Conservation (phyloP, 805 yeast species). For the Metschnikowia koreensis region DNA sequence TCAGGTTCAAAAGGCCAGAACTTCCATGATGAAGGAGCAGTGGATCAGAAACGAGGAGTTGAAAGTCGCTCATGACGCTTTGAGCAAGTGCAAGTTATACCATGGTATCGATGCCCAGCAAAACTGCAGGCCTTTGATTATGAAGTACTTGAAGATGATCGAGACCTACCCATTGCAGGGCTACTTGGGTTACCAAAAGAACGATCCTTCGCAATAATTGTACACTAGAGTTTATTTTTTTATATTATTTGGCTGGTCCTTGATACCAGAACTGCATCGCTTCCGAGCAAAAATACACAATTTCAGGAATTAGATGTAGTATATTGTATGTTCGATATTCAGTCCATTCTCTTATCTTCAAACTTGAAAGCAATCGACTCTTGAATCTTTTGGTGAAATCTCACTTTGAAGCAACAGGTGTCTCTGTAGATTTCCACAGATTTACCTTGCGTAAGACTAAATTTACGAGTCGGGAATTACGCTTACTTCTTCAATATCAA, state of each 20-base stretch:
- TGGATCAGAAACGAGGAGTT: conserved; percentile 69
- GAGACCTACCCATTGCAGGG: conserved; percentile 70
- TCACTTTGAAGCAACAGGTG: no score
- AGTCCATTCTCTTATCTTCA: no score
- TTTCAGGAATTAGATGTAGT: neutral
- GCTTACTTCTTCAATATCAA: no score
- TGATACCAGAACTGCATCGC: conserved; percentile 12
- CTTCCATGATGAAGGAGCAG: conserved; percentile 75
- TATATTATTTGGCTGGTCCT: conserved; percentile 4
- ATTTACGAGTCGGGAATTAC: no score
- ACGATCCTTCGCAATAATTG: conserved; percentile 70
- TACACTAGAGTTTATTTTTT: conserved; percentile 1
- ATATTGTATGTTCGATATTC: no score
- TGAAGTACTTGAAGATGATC: conserved; percentile 73
- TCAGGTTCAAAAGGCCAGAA: conserved; percentile 71
- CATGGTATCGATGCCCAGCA: conserved; percentile 51
- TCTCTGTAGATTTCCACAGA: no score
- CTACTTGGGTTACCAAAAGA: conserved; percentile 81
- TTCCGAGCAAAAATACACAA: conserved; percentile 12
- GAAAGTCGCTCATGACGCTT: conserved; percentile 67
- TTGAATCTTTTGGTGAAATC: no score
- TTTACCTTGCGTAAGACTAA: no score
- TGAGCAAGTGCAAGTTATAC: conserved; percentile 72
- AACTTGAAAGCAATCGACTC: no score
- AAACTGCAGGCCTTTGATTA: conserved; percentile 77